Percentiles rank a stretch among this genome's conserved stretches.
phyloP scores from a whole-genome alignment of 805 yeast species.

The Crinitomyces ghanaensis region DNA sequence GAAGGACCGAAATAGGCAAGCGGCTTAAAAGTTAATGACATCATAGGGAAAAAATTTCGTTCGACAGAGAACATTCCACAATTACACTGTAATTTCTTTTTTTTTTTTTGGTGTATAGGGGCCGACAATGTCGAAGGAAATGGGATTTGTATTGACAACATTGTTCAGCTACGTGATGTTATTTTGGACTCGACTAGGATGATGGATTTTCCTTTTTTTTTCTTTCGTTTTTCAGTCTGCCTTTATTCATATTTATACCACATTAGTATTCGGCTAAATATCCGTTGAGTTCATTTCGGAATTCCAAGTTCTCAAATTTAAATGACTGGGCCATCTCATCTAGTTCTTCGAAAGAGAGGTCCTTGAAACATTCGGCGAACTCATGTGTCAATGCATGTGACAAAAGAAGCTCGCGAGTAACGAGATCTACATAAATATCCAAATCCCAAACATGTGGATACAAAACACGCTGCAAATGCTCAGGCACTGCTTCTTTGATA shows the following conservation, averaged over 20 bases:
- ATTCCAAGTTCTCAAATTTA: constrained; percentile 35
- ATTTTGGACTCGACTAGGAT: not conserved
- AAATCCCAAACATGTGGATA: constrained; percentile 28
- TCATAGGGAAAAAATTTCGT: too few species aligned
- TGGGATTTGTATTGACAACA: not conserved
- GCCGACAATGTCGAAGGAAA: too few species aligned
- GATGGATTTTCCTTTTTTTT: not conserved
- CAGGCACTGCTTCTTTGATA: constrained; percentile 31
- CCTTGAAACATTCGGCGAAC: constrained; percentile 34
- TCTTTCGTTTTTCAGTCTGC: too few species aligned
- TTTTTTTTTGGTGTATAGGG: too few species aligned
- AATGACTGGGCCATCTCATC: constrained; percentile 40
- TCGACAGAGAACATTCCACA: too few species aligned
- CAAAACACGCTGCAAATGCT: constrained; percentile 28
- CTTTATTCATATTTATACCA: not conserved
- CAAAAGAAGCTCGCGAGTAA: constrained; percentile 32
- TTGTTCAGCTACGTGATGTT: not conserved
- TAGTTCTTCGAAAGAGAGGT: constrained; percentile 33
- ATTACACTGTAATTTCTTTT: too few species aligned
- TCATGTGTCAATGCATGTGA: constrained; percentile 35
- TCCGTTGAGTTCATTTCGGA: constrained; percentile 33
- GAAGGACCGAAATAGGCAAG: too few species aligned
- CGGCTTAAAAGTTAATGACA: too few species aligned
- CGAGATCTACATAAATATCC: constrained; percentile 30
- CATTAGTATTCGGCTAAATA: constrained; percentile 8